A percentile compares a stretch with the other conserved stretches of the same genome.
These are phyloP conservation scores for Saitozyma sp. DNA, from an alignment of 768 basidiomycete species.

Conservation along the genomic window DNA sequence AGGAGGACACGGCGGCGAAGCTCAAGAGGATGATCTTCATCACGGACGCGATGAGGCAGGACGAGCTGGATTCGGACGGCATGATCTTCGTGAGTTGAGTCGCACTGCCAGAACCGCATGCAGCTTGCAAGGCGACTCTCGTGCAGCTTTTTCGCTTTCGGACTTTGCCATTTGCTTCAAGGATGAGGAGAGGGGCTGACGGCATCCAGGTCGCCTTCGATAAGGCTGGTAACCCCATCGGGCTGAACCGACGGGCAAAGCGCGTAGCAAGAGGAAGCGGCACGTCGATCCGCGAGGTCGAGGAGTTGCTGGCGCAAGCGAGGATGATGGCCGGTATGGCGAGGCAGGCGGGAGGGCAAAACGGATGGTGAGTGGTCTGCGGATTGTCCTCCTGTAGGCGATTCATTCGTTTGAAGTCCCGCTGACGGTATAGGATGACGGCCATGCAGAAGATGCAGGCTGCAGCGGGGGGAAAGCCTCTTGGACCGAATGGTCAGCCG, in stretches of 20 bases:
- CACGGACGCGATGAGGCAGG: slow-evolving; percentile 93
- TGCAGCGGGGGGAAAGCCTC: slow-evolving; percentile 79
- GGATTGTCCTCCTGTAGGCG: too few relatives aligned
- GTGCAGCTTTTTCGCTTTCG: neutral
- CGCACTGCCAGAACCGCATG: neutral
- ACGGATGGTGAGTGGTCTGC: slow-evolving; percentile 69
- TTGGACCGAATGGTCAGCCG: slow-evolving; percentile 84
- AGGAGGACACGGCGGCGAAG: slow-evolving; percentile 84
- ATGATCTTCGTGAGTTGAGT: slow-evolving; percentile 68
- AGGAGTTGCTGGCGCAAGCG: slow-evolving; percentile 93
- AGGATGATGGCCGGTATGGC: slow-evolving; percentile 99
- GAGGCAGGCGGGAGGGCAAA: slow-evolving; percentile 95
- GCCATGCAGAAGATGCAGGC: slow-evolving; percentile 92
- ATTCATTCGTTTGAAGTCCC: neutral
- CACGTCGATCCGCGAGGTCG: slow-evolving; percentile 94
- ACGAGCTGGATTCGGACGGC: slow-evolving; percentile 93
- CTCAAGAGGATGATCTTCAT: slow-evolving; percentile 99
- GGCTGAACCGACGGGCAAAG: slow-evolving; percentile 85
- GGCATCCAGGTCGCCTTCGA: slow-evolving; percentile 42
- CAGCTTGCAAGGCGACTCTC: neutral
- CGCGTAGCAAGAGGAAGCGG: slow-evolving; percentile 91
- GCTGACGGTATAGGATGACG: slow-evolving; percentile 61
- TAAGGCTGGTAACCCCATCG: slow-evolving; percentile 53
- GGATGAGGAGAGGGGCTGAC: neutral
- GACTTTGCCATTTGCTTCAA: neutral